Conservation (phyloP, 176 grass and related monocot genomes). For the Triticum dicoccoides region DNA sequence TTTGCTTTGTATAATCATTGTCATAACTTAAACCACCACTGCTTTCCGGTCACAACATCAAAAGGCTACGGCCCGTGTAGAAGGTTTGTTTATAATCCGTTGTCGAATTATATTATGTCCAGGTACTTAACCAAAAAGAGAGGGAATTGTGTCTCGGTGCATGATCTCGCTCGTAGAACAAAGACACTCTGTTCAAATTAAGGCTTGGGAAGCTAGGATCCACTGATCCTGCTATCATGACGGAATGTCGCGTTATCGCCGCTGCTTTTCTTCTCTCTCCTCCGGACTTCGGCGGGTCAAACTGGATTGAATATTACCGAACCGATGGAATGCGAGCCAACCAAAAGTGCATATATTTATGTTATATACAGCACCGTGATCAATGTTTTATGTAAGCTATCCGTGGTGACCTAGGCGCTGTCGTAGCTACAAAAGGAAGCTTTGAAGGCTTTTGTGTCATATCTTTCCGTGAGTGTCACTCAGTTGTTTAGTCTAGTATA, state of each 20-base stretch:
- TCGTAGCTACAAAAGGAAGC: not conserved
- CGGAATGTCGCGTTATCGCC: slow-evolving; percentile 21
- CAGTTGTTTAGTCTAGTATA: not conserved
- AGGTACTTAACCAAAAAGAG: no score
- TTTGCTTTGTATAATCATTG: not conserved
- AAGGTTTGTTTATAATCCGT: not conserved
- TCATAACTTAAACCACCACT: no score
- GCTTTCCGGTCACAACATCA: not conserved
- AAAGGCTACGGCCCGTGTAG: not conserved
- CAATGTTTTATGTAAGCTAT: not conserved
- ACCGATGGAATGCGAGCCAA: not conserved
- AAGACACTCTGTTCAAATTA: not conserved
- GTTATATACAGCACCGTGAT: not conserved
- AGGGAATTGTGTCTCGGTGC: not conserved
- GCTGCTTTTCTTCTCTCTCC: slow-evolving; percentile 33
- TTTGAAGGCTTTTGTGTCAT: not conserved
- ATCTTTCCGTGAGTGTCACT: not conserved
- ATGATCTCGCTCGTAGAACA: not conserved
- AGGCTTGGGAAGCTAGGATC: not conserved
- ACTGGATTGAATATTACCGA: not conserved
- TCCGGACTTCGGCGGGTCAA: not conserved
- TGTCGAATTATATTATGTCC: not conserved
- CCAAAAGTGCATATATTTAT: not conserved
- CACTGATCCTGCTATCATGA: slow-evolving; percentile 15
- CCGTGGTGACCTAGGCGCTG: not conserved